Evolutionary conservation across 305 asterid genomes (phyloP).

Genomic region (Solanum chacoense): DNA sequence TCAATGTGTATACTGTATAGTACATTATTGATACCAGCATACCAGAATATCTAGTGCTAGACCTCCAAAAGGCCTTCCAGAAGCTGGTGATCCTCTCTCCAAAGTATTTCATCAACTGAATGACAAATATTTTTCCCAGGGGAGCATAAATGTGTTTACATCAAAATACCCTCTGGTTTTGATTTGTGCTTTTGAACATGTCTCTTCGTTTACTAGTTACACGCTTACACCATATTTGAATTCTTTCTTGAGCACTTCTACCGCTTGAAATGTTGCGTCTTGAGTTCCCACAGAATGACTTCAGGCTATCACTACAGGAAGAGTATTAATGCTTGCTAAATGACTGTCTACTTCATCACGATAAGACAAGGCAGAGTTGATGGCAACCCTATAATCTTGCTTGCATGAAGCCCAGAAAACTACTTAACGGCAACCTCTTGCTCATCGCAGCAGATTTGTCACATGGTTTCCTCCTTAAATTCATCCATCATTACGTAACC

Average conservation of each 20-base stretch:
- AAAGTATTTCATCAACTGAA: neutral
- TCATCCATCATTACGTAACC: constrained; percentile 9
- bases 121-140: neutral
- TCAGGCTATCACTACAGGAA: neutral
- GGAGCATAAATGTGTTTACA: neutral
- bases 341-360: neutral
- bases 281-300: neutral
- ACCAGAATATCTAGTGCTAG: neutral
- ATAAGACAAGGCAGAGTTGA: neutral
- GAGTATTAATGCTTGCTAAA: neutral
- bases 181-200: neutral
- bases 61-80: neutral
- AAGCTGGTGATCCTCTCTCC: neutral
- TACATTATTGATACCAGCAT: neutral
- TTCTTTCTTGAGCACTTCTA: neutral
- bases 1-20: neutral
- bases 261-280: neutral
- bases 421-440: neutral
- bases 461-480: constrained; percentile 16
- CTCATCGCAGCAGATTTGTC: neutral
- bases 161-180: neutral
- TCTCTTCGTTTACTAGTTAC: neutral
- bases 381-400: neutral
- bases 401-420: neutral
- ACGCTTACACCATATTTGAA: neutral